Percentiles rank a stretch among this genome's conserved stretches.
phyloP scores from a whole-genome alignment of 2,329 filamentous ascomycete species.

The Knufia fluminis region DNA sequence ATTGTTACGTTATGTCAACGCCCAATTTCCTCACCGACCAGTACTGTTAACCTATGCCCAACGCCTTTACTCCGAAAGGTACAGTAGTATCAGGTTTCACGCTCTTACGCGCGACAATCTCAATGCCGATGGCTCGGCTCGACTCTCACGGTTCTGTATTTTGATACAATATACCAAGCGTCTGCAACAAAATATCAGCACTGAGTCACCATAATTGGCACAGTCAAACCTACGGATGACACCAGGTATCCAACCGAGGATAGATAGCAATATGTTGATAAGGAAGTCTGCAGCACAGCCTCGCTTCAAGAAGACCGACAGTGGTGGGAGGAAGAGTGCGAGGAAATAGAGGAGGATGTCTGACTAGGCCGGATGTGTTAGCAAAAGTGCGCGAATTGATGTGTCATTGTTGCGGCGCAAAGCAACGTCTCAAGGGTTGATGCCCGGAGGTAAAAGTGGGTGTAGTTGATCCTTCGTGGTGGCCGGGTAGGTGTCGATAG shows the following conservation, averaged over 20 bases:
- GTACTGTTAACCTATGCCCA: no score
- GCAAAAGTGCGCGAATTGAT: no score
- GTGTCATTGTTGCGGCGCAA: no score
- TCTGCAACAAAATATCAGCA: not conserved
- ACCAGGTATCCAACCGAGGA: constrained; percentile 66
- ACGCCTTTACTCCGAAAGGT: not conserved
- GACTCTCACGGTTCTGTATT: not conserved
- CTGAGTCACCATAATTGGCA: not conserved
- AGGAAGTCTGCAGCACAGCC: constrained; percentile 77
- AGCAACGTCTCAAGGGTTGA: no score
- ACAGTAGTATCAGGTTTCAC: not conserved
- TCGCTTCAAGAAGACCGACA: constrained; percentile 88
- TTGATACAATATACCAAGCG: constrained; percentile 9
- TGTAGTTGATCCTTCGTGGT: no score
- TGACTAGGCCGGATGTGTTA: constrained; percentile 2
- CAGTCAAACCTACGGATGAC: constrained; percentile 62
- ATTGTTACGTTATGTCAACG: no score
- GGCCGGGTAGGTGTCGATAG: no score
- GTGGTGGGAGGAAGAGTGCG: constrained; percentile 77
- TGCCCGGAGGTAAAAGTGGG: no score
- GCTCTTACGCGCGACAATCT: not conserved
- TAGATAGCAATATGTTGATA: constrained; percentile 84
- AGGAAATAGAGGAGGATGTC: constrained; percentile 43
- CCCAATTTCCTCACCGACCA: no score
- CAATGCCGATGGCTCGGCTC: not conserved